Conservation (phyloP, 441 rosid genomes). For the Kokia cookei region DNA sequence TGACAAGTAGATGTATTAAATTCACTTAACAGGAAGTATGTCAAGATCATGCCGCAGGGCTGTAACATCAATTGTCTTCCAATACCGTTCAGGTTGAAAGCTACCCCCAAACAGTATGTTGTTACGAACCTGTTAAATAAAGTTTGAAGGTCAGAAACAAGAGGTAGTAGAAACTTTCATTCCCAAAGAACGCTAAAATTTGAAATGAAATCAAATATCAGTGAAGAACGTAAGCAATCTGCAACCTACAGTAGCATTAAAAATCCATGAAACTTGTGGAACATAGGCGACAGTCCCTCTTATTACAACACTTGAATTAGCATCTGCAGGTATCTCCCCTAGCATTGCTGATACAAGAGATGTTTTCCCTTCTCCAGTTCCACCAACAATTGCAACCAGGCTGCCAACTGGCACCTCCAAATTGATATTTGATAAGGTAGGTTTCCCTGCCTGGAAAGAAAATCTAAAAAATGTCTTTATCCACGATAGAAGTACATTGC, state of each 20-base stretch:
- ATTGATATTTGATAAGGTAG: constrained; percentile 71
- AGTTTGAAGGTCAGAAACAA: constrained; percentile 5
- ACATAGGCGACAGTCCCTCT: constrained; percentile 93
- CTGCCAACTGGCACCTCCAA: constrained; percentile 76
- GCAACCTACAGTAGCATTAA: constrained; percentile 85
- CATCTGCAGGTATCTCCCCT: constrained; percentile 77
- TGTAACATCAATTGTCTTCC: constrained; percentile 73
- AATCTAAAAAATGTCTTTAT: not conserved
- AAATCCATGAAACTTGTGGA: constrained; percentile 99
- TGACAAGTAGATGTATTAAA: constrained; percentile 2
- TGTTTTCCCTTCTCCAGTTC: constrained; percentile 99
- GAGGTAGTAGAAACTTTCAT: not conserved
- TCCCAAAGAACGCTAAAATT: not conserved
- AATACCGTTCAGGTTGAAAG: constrained; percentile 55
- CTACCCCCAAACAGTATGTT: constrained; percentile 82
- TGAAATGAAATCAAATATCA: not conserved
- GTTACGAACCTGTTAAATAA: constrained; percentile 64
- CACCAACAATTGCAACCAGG: constrained; percentile 91
- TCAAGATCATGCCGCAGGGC: constrained; percentile 88
- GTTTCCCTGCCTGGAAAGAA: constrained; percentile 54
- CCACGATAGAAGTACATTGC: not conserved
- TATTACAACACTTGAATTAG: constrained; percentile 44
- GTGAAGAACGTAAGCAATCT: not conserved
- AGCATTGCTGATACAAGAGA: constrained; percentile 95
- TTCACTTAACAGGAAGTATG: constrained; percentile 76